Conservation (phyloP, 805 yeast species). For the Saturnispora hagleri region DNA sequence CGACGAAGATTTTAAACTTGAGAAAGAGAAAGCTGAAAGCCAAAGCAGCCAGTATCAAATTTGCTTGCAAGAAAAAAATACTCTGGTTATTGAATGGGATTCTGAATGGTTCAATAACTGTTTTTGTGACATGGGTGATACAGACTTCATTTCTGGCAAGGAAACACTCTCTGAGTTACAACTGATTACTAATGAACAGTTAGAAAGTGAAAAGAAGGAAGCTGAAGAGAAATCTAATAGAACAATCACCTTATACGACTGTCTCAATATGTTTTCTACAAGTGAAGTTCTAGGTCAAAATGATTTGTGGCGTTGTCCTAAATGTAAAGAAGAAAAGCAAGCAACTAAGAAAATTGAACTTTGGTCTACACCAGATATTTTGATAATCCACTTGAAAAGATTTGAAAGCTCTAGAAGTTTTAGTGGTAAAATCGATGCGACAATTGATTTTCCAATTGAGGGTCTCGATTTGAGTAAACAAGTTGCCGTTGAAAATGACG, state of each 20-base stretch:
- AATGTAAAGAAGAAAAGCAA: constrained; percentile 78
- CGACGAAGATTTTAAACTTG: neutral
- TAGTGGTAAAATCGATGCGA: constrained; percentile 80
- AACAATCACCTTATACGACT: constrained; percentile 57
- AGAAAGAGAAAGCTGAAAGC: neutral
- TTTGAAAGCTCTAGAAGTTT: constrained; percentile 77
- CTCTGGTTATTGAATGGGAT: constrained; percentile 64
- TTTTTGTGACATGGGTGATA: constrained; percentile 40
- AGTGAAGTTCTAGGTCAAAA: constrained; percentile 82
- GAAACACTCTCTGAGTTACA: constrained; percentile 51
- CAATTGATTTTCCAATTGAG: constrained; percentile 80
- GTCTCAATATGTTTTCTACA: constrained; percentile 62
- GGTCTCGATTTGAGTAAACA: constrained; percentile 66
- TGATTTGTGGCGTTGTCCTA: constrained; percentile 91
- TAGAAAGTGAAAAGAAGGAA: constrained; percentile 38
- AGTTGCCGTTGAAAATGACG: constrained; percentile 30
- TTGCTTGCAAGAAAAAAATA: constrained; percentile 22
- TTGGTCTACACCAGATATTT: constrained; percentile 90
- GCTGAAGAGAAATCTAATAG: constrained; percentile 24
- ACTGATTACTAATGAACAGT: constrained; percentile 42
- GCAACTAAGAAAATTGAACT: constrained; percentile 86
- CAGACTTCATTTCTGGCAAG: constrained; percentile 36
- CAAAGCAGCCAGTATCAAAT: constrained; percentile 17
- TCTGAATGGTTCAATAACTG: constrained; percentile 37
- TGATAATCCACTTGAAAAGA: constrained; percentile 83